phyloP scores from a whole-genome alignment of 768 basidiomycete species.

The Macrolepiota albuminosa region DNA sequence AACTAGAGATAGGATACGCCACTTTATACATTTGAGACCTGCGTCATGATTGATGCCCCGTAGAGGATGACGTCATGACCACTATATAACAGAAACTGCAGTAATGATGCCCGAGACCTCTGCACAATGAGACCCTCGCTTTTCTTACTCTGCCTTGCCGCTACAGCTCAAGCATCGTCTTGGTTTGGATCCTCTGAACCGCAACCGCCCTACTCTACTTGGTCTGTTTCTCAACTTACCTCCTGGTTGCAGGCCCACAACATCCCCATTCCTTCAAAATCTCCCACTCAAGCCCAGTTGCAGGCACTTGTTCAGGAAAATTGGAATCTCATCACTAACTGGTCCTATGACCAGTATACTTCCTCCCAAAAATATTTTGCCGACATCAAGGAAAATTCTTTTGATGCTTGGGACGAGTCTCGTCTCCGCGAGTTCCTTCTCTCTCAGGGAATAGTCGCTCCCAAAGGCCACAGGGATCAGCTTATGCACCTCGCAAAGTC shows the following conservation, averaged over 20 bases:
- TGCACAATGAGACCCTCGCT: slow-evolving; percentile 24
- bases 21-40: slow-evolving; percentile 2
- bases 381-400: slow-evolving; percentile 52
- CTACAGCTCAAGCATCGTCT: slow-evolving; percentile 37
- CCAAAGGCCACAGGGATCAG: slow-evolving; percentile 74
- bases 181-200: slow-evolving; percentile 46
- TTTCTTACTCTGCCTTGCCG: slow-evolving; percentile 24
- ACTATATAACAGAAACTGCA: slow-evolving; percentile 5
- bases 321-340: slow-evolving; percentile 49
- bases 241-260: slow-evolving; percentile 68
- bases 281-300: slow-evolving; percentile 37
- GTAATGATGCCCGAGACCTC: neutral
- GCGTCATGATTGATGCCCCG: slow-evolving; percentile 15
- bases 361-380: slow-evolving; percentile 60
- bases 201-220: slow-evolving; percentile 36
- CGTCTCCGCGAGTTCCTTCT: slow-evolving; percentile 79
- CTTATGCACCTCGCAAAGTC: slow-evolving; percentile 74
- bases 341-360: slow-evolving; percentile 62
- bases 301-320: slow-evolving; percentile 52
- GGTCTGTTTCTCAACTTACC: slow-evolving; percentile 63
- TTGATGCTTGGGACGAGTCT: slow-evolving; percentile 85
- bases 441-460: slow-evolving; percentile 82
- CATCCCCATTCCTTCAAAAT: slow-evolving; percentile 46
- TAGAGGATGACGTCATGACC: slow-evolving; percentile 18
- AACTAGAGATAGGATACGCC: neutral